phyloP scores from a whole-genome alignment of 1,139 yeast species.

The Ogataea hybrid region DNA sequence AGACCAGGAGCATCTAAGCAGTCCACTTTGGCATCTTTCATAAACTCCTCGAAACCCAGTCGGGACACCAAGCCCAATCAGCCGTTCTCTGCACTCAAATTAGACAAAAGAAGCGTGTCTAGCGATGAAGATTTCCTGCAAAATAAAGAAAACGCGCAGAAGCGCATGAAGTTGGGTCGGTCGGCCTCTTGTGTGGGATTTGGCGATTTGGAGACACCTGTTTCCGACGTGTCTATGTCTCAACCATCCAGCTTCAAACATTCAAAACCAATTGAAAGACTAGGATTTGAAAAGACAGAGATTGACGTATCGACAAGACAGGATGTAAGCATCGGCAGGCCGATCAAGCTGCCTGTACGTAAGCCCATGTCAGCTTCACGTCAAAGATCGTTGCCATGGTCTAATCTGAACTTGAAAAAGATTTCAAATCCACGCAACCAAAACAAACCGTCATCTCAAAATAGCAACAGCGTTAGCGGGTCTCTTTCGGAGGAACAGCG shows the following conservation, averaged over 20 bases:
- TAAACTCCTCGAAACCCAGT: slow-evolving; percentile 13
- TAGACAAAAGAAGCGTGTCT: background rate
- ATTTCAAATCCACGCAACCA: slow-evolving; percentile 20
- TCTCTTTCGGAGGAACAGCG: slow-evolving; percentile 45
- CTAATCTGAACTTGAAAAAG: slow-evolving; percentile 6
- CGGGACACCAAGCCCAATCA: background rate
- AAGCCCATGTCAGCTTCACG: slow-evolving; percentile 11
- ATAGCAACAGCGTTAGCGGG: background rate
- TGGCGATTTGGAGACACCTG: background rate
- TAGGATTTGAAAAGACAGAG: slow-evolving; percentile 6
- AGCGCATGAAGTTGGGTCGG: slow-evolving; percentile 1
- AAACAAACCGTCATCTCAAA: slow-evolving; percentile 5
- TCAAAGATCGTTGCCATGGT: slow-evolving; percentile 20
- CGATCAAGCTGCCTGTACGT: slow-evolving; percentile 4
- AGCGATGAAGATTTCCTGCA: background rate
- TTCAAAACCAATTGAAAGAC: slow-evolving; percentile 15
- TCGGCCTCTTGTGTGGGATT: slow-evolving; percentile 2
- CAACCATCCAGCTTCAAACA: slow-evolving; percentile 15
- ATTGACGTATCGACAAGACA: slow-evolving; percentile 1
- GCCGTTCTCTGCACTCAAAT: slow-evolving; percentile 5
- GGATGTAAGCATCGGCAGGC: background rate
- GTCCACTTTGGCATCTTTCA: slow-evolving; percentile 16
- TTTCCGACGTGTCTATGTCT: background rate
- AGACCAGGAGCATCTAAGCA: slow-evolving; percentile 14
- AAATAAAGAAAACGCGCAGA: slow-evolving; percentile 1